Conservation (phyloP, 2,329 filamentous ascomycete genomes). For the Penicillium expansum region DNA sequence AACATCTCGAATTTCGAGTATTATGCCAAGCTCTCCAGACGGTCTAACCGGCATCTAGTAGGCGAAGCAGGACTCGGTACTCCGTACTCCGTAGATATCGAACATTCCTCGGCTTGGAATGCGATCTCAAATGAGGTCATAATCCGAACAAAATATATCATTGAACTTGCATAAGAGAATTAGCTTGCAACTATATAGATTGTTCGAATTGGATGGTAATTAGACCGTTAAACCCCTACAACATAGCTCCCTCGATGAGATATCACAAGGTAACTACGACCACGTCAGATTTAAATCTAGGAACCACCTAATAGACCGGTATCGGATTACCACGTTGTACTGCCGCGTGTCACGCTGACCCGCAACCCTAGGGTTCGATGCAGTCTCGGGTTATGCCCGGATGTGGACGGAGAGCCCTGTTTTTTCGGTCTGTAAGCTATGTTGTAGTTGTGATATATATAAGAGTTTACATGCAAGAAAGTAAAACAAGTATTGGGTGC, state of each 20-base stretch:
- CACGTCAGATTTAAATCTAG: background rate
- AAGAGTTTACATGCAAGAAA: background rate
- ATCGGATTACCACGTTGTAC: background rate
- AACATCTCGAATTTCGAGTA: background rate
- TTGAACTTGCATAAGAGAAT: too few relatives aligned
- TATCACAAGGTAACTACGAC: too few relatives aligned
- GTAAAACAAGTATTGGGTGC: background rate
- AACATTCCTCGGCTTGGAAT: slow-evolving; percentile 6
- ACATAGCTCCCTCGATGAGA: background rate
- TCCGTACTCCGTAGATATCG: background rate
- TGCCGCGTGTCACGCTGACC: background rate
- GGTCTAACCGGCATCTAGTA: background rate
- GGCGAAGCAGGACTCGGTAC: background rate
- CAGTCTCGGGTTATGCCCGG: background rate
- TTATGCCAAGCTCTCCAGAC: background rate
- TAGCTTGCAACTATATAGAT: background rate
- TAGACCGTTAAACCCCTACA: background rate
- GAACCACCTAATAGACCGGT: background rate
- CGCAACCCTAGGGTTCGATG: background rate
- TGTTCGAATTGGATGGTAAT: background rate
- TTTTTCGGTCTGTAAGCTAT: background rate
- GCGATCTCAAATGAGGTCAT: slow-evolving; percentile 2
- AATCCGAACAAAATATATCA: background rate
- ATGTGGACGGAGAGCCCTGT: background rate
- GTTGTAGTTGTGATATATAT: background rate